phyloP scores from a whole-genome alignment of 129 eudicot genomes.

The Sambucus nigra region DNA sequence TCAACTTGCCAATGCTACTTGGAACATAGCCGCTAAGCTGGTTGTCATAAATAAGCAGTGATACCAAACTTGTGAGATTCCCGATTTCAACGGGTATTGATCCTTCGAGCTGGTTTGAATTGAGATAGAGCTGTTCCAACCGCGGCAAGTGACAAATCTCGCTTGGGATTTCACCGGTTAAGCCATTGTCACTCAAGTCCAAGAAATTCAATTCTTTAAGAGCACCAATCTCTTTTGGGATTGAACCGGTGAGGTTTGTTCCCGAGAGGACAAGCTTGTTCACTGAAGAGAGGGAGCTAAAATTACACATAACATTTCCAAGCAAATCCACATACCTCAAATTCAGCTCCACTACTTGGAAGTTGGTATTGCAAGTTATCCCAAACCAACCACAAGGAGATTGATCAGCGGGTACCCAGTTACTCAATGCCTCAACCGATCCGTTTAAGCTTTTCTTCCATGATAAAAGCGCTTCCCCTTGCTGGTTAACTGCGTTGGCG shows the following conservation, averaged over 20 bases:
- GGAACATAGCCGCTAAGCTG: constrained; percentile 69
- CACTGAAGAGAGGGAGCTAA: constrained; percentile 31
- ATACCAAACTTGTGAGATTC: constrained; percentile 42
- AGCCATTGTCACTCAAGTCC: constrained; percentile 83
- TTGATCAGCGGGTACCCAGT: constrained; percentile 50
- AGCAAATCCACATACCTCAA: constrained; percentile 59
- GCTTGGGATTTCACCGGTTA: constrained; percentile 64
- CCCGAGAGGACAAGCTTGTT: constrained; percentile 60
- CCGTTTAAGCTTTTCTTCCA: constrained; percentile 60
- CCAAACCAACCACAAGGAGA: constrained; percentile 80
- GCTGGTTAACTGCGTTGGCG: constrained; percentile 45
- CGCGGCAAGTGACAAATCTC: constrained; percentile 39
- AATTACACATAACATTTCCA: constrained; percentile 48
- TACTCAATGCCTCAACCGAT: constrained; percentile 31
- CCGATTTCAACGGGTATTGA: constrained; percentile 54
- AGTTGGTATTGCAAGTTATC: constrained; percentile 40
- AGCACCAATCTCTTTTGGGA: constrained; percentile 46
- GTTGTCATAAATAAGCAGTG: constrained; percentile 59
- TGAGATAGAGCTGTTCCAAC: constrained; percentile 55
- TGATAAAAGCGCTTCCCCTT: constrained; percentile 60
- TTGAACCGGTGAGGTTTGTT: constrained; percentile 68
- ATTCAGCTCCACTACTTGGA: constrained; percentile 46
- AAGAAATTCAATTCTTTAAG: constrained; percentile 35
- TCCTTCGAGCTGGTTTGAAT: constrained; percentile 57
- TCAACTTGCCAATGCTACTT: constrained; percentile 42